A percentile compares a stretch with the other conserved stretches of the same genome.
Evolutionary conservation across 2,329 filamentous ascomycete genomes (phyloP).

Genomic region (Dendryphion nanum): DNA sequence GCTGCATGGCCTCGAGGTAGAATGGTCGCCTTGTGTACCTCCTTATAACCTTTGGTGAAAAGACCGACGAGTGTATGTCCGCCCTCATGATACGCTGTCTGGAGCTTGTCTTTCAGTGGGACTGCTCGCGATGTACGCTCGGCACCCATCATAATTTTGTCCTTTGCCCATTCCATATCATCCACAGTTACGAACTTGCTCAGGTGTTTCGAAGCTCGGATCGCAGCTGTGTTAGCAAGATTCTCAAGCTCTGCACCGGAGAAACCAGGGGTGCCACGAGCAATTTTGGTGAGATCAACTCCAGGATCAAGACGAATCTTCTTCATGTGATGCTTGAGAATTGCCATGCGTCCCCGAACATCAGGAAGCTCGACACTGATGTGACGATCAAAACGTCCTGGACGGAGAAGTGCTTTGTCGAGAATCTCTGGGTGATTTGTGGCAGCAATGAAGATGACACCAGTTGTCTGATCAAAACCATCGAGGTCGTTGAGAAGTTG

Average conservation of each 20-base stretch:
- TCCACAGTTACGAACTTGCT: conserved; percentile 69
- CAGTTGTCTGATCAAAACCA: conserved; percentile 91
- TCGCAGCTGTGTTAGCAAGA: conserved; percentile 91
- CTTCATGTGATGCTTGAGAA: conserved; percentile 89
- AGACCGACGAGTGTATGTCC: conserved; percentile 90
- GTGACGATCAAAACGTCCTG: conserved; percentile 93
- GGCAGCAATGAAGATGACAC: conserved; percentile 92
- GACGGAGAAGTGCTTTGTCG: conserved; percentile 90
- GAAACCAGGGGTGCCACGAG: conserved; percentile 83
- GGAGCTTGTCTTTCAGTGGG: conserved; percentile 87
- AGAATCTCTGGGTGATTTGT: conserved; percentile 95
- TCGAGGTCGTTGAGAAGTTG: conserved; percentile 96
- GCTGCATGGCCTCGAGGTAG: conserved; percentile 84
- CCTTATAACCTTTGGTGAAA: conserved; percentile 71
- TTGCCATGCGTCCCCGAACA: conserved; percentile 87
- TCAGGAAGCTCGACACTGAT: conserved; percentile 87
- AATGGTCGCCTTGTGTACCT: conserved; percentile 96
- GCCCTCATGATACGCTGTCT: conserved; percentile 95
- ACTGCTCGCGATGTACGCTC: conserved; percentile 89
- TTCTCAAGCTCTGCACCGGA: conserved; percentile 97
- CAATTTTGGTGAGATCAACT: conserved; percentile 80
- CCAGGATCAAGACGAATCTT: conserved; percentile 79
- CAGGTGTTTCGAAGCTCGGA: conserved; percentile 89
- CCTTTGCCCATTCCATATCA: conserved; percentile 96
- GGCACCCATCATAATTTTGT: conserved; percentile 96